Evolutionary conservation across 2,329 filamentous ascomycete genomes (phyloP), one percentile per base, ranked within the genome.

Genomic region (Fusarium coicis): DNA sequence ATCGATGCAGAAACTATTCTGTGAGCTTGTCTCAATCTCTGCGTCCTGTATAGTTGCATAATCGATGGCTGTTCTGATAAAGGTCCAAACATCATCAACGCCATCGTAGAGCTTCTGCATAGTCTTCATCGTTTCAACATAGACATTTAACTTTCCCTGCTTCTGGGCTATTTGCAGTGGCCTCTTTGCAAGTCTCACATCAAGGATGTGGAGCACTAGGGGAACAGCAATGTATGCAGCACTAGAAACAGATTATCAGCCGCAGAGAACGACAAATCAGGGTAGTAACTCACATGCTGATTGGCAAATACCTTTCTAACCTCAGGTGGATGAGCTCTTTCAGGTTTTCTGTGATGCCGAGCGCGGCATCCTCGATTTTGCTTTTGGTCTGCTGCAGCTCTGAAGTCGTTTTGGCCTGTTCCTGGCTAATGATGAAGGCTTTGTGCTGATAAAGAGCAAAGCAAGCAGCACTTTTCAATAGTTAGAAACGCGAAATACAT

Each of bases 191-290:
- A 72, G 66, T 19, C 43, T 72, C 14, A 72, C 66, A 14, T 72
- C 66, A 2, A 72, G 44, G 4, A 72, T 72, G 10, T 72, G 66
- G 12, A 72, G 53, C 1, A 72, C 62, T 0, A 72, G 47, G 21
- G 69, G 69, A n/a, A 72, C 53, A 19, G 69, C 69, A 7, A 63
- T 63, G 11, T 66, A 72, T 10, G 66, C 69, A 26, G 66, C 54
- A 39, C 69, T 72, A 21, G 10, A 16, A 18, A 34, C 8, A 26
- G 5, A 19, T 16, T 21, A 11, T 36, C 34, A 23, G 34, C 18
- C 28, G 30, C 8, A 19, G 34, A 28, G 15, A 21, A 9, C n/a
- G 3, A 26, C 4, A 18, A 16, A 15, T 16, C 16, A 15, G 11
- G 18, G 9, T 4, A 18, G 6, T 2, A 10, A 71, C 70, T 68